Conservation (phyloP, 306 rosid species). For the Calophaca sinica region DNA sequence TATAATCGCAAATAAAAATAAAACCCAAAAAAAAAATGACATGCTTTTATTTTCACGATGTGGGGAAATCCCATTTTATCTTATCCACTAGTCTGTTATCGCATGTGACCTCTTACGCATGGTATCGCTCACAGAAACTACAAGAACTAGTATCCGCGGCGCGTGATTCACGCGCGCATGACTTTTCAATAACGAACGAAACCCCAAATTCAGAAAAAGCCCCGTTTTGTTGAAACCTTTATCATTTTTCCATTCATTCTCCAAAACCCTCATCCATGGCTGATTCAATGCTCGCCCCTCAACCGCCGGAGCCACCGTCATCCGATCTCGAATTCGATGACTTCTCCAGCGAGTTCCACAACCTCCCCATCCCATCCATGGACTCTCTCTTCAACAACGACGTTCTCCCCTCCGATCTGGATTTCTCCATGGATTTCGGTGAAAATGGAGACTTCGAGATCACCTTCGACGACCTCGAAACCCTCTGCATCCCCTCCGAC, state of each 20-base stretch:
- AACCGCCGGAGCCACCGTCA: neutral
- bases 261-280: conserved; percentile 53
- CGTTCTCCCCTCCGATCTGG: conserved; percentile 53
- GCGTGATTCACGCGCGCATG: conserved; percentile 44
- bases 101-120: no score
- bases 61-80: no score
- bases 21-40: no score
- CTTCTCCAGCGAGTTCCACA: conserved; percentile 52
- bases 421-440: conserved; percentile 52
- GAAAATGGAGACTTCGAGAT: conserved; percentile 64
- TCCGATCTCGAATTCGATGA: conserved; percentile 42
- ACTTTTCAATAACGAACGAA: conserved; percentile 21
- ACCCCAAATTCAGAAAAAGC: conserved; percentile 3
- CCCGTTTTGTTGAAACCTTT: neutral
- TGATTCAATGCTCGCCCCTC: conserved; percentile 32
- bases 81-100: no score
- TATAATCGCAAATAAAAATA: no score
- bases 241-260: neutral
- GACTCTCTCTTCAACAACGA: conserved; percentile 57
- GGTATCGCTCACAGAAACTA: neutral
- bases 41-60: no score
- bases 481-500: conserved; percentile 48
- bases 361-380: conserved; percentile 63
- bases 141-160: neutral
- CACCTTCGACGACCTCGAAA: conserved; percentile 75